Percentiles rank a stretch among this genome's conserved stretches.
Conservation (phyloP, 2,329 filamentous ascomycete species). For the Aspergillus proliferans region DNA sequence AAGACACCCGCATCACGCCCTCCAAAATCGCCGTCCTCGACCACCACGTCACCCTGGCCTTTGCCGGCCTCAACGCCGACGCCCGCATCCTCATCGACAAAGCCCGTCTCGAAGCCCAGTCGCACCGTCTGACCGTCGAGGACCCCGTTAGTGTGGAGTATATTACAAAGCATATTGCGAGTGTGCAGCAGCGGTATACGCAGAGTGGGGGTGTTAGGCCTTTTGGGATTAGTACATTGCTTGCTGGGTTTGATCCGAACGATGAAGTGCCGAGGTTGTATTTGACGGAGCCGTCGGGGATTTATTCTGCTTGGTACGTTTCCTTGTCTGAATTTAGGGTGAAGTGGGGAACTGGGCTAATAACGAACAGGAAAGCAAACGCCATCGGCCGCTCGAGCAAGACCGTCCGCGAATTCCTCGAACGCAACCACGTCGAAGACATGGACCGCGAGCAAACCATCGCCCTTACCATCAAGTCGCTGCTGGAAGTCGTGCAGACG, state of each 20-base stretch:
- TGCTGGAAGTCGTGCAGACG: conserved; percentile 96
- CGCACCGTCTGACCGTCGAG: conserved; percentile 92
- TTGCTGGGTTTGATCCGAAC: conserved; percentile 96
- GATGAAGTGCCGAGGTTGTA: conserved; percentile 85
- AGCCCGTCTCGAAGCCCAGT: conserved; percentile 93
- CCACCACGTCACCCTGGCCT: conserved; percentile 92
- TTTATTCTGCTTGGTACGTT: conserved; percentile 92
- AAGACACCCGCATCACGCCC: conserved; percentile 97
- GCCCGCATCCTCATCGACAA: conserved; percentile 98
- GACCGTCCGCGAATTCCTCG: conserved; percentile 96
- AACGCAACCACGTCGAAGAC: conserved; percentile 96
- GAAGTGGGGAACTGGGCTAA: neutral
- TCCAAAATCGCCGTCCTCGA: conserved; percentile 98
- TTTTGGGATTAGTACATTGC: conserved; percentile 97
- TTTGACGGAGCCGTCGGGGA: conserved; percentile 98
- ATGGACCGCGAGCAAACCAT: conserved; percentile 97
- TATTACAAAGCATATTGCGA: conserved; percentile 97
- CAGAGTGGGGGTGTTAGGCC: conserved; percentile 96
- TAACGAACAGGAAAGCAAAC: conserved; percentile 79
- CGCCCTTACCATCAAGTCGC: conserved; percentile 93
- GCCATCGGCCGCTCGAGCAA: conserved; percentile 98
- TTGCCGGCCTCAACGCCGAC: conserved; percentile 95
- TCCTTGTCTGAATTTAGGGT: neutral
- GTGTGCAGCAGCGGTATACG: conserved; percentile 97
- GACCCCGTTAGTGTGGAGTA: conserved; percentile 98